phyloP scores from a whole-genome alignment of 2,329 filamentous ascomycete genomes.

The Alternaria gaisen region DNA sequence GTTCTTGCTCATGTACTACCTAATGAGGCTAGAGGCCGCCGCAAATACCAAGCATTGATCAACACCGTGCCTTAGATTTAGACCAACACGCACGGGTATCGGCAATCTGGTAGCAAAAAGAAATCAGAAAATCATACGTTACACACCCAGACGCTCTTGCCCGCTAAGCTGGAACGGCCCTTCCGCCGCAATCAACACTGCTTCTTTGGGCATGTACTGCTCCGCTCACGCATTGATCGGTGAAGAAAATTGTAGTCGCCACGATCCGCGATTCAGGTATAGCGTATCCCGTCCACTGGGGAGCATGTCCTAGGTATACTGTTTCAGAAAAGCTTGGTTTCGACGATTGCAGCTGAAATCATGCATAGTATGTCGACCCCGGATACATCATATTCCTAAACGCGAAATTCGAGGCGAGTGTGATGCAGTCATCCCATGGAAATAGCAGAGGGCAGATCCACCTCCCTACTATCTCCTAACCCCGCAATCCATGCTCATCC shows the following conservation, averaged over 20 bases:
- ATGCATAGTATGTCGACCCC: neutral
- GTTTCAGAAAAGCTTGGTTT: neutral
- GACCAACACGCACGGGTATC: slow-evolving; percentile 5
- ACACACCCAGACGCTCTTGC: neutral
- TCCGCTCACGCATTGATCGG: neutral
- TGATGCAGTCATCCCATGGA: neutral
- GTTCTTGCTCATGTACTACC: neutral
- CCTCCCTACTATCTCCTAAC: neutral
- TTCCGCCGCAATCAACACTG: slow-evolving; percentile 22
- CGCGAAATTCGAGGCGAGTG: neutral
- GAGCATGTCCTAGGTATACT: neutral
- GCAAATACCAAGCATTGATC: neutral
- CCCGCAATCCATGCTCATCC: neutral
- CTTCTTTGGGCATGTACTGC: slow-evolving; percentile 10
- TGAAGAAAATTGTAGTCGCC: slow-evolving; percentile 2
- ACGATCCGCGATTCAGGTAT: slow-evolving; percentile 2
- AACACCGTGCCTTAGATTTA: slow-evolving; percentile 2
- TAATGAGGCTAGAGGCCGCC: neutral
- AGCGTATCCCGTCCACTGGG: neutral
- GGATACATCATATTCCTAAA: neutral
- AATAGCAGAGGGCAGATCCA: neutral
- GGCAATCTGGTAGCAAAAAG: slow-evolving; percentile 3
- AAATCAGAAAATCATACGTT: neutral
- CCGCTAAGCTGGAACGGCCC: slow-evolving; percentile 12
- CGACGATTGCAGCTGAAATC: neutral